phyloP scores from a whole-genome alignment of 192 early-diverging fungal species.

The Coemansia erecta region DNA sequence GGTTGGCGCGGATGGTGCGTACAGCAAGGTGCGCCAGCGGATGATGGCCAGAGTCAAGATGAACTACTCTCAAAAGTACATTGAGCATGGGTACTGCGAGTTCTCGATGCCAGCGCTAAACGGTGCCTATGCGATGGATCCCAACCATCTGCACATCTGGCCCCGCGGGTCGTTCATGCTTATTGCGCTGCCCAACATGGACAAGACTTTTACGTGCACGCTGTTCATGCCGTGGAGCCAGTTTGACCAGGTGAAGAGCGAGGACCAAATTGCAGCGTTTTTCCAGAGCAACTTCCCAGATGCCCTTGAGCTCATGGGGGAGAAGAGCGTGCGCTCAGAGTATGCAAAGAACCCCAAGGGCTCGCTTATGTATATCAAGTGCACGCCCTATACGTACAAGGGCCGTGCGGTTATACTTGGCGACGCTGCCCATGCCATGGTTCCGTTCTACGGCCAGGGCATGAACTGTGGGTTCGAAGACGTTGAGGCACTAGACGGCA shows the following conservation, averaged over 20 bases:
- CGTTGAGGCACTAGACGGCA: constrained; percentile 61
- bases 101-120: constrained; percentile 75
- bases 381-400: constrained; percentile 83
- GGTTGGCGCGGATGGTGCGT: constrained; percentile 88
- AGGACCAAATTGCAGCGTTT: constrained; percentile 63
- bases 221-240: constrained; percentile 91
- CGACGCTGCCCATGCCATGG: constrained; percentile 98
- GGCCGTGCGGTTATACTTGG: constrained; percentile 78
- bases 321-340: constrained; percentile 64
- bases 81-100: constrained; percentile 90
- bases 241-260: constrained; percentile 70
- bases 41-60: constrained; percentile 79
- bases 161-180: constrained; percentile 95
- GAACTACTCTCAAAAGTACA: constrained; percentile 86
- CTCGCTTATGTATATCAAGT: constrained; percentile 79
- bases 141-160: constrained; percentile 97
- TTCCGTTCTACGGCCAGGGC: constrained; percentile 96
- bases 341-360: constrained; percentile 86
- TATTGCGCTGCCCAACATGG: constrained; percentile 93
- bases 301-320: constrained; percentile 74
- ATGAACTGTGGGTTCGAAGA: constrained; percentile 99
- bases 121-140: constrained; percentile 78
- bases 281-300: constrained; percentile 78
- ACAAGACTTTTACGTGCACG: constrained; percentile 93
- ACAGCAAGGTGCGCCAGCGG: constrained; percentile 73